Conservation (phyloP, 2,329 filamentous ascomycete species). For the Calcarisporium arbuscula region DNA sequence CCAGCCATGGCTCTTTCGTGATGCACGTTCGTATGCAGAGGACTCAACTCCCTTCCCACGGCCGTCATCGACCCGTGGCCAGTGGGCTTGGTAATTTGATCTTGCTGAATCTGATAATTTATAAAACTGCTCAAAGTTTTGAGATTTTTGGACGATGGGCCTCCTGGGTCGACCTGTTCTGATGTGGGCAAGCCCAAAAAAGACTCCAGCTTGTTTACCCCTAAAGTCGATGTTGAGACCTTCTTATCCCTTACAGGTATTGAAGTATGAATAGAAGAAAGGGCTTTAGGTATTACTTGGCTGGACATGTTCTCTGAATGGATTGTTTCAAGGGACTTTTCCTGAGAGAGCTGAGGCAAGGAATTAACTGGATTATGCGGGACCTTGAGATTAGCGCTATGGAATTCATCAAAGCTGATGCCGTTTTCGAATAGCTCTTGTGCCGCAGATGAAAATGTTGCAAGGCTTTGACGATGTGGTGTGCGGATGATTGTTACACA, state of each 20-base stretch:
- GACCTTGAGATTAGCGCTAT: slow-evolving; percentile 7
- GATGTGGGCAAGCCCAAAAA: neutral
- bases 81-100: too few relatives aligned
- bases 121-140: too few relatives aligned
- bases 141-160: too few relatives aligned
- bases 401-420: slow-evolving; percentile 20
- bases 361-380: neutral
- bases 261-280: too few relatives aligned
- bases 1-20: too few relatives aligned
- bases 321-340: neutral
- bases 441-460: slow-evolving; percentile 16
- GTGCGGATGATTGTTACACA: slow-evolving; percentile 33
- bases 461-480: slow-evolving; percentile 18
- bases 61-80: too few relatives aligned
- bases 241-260: too few relatives aligned
- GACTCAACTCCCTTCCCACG: too few relatives aligned
- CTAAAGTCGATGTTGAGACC: too few relatives aligned
- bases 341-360: neutral
- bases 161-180: neutral
- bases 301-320: slow-evolving; percentile 2
- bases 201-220: neutral
- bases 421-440: slow-evolving; percentile 26
- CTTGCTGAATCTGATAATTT: too few relatives aligned
- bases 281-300: neutral
- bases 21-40: too few relatives aligned